A percentile compares a stretch with the other conserved stretches of the same genome.
phyloP scores from a whole-genome alignment of 2,329 filamentous ascomycete species.

The Aspergillus nomiae region DNA sequence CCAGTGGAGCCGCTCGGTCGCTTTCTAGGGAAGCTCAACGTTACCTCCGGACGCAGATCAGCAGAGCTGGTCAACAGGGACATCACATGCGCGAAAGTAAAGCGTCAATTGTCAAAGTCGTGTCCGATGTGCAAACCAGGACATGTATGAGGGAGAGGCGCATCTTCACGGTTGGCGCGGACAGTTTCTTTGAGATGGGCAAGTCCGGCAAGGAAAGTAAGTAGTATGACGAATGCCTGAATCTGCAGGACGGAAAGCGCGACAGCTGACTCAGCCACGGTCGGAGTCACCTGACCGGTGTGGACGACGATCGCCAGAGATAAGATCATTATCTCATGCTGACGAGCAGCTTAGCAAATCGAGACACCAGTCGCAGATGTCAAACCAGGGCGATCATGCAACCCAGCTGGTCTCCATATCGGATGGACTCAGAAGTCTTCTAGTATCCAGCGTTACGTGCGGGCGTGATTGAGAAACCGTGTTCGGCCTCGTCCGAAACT shows the following conservation, averaged over 20 bases:
- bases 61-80: neutral
- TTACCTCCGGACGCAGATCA: neutral
- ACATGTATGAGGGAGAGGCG: neutral
- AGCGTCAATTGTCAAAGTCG: neutral
- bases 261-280: neutral
- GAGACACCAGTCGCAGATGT: too few relatives aligned
- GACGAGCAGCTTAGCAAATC: neutral
- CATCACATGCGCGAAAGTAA: neutral
- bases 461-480: too few relatives aligned
- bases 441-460: too few relatives aligned
- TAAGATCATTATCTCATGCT: neutral
- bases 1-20: neutral
- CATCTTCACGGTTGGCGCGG: too few relatives aligned
- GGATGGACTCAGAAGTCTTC: too few relatives aligned
- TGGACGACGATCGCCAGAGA: neutral
- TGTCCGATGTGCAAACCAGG: neutral
- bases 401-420: too few relatives aligned
- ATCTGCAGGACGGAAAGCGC: too few relatives aligned
- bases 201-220: too few relatives aligned
- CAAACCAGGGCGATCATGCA: too few relatives aligned
- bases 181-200: too few relatives aligned
- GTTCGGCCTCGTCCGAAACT: too few relatives aligned
- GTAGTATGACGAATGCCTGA: too few relatives aligned
- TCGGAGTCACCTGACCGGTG: neutral
- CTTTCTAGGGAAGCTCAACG: neutral